Base-by-base conservation (phyloP, 768 basidiomycete genomes). In the Suillus occidentalis region DNA sequence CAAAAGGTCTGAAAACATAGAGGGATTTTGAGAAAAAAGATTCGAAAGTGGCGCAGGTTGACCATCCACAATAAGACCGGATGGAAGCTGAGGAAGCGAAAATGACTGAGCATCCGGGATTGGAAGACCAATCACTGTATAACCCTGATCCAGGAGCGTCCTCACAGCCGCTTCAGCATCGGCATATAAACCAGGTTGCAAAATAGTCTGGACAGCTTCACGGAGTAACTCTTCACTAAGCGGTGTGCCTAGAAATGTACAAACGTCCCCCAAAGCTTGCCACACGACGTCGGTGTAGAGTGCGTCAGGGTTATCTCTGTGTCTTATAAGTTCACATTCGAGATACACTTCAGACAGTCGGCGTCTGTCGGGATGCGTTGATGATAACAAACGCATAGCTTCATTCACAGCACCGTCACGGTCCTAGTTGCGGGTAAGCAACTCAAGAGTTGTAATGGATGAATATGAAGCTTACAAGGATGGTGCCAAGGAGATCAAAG, bases 21-120 rank as follows among this genome's bases (percentile, higher is more conserved):
- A 16, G 12, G 37, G 36, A 5, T 34, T 59, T 39, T 58, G 62
- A 14, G 7, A 0, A 25, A 63, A 63, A 4, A 31, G 52, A 10
- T 18, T 18, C 3, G 62, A 39, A 16, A 52, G 52, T 14, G 13
- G 22, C 18, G 37, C 6, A 42, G 18, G 52, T n/a, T 37, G 16
- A 34, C 28, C 25, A 9, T 10, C 3, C 18, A 39, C 22, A 31
- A 22, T 63, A 8, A 63, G 31, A 22, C 34, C 62, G 2, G 13
- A 57, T 16, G 62, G 52, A 36, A 63, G 52, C n/a, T 34, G 62
- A 14, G 62, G 52, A 56, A 59, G 62, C 8, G 10, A 36, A 49
- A 57, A 63, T 42, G 50, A 57, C 5, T 37, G 13, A 14, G 20
- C 62, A 14, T 56, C 34, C 5, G 62, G 62, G 12, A 63, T 37